phyloP scores from a whole-genome alignment of 305 asterid species.

The Ajuga reptans region DNA sequence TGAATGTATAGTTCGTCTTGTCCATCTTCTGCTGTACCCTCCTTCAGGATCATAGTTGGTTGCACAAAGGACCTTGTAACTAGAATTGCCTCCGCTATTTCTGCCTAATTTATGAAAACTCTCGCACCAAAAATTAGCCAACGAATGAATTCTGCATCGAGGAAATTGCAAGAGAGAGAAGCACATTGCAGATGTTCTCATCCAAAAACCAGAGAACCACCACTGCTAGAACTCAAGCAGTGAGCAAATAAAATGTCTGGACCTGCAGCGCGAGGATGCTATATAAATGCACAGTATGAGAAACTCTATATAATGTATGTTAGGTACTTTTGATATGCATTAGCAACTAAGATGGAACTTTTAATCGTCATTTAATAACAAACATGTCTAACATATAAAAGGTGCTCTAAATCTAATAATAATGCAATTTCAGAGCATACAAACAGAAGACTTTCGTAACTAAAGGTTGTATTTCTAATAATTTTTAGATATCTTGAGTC shows the following conservation, averaged over 20 bases:
- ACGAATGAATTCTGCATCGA: slow-evolving; percentile 46
- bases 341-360: background rate
- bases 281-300: slow-evolving; percentile 8
- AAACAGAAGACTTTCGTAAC: background rate
- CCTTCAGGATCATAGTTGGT: slow-evolving; percentile 49
- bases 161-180: slow-evolving; percentile 68
- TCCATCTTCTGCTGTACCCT: slow-evolving; percentile 47
- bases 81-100: slow-evolving; percentile 27
- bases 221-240: slow-evolving; percentile 12
- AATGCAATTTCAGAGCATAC: background rate
- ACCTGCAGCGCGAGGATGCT: slow-evolving; percentile 40
- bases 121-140: slow-evolving; percentile 61
- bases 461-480: background rate
- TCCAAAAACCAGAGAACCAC: slow-evolving; percentile 35
- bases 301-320: background rate
- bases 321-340: background rate
- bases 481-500: background rate
- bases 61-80: slow-evolving; percentile 44
- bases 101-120: slow-evolving; percentile 37
- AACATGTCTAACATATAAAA: background rate
- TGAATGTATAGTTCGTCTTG: slow-evolving; percentile 40
- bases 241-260: slow-evolving; percentile 15
- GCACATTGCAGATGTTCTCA: slow-evolving; percentile 69
- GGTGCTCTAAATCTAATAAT: background rate
- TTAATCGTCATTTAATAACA: background rate